Conservation (phyloP, 495 filamentous ascomycete genomes). For the Bathelium albidoporum region DNA sequence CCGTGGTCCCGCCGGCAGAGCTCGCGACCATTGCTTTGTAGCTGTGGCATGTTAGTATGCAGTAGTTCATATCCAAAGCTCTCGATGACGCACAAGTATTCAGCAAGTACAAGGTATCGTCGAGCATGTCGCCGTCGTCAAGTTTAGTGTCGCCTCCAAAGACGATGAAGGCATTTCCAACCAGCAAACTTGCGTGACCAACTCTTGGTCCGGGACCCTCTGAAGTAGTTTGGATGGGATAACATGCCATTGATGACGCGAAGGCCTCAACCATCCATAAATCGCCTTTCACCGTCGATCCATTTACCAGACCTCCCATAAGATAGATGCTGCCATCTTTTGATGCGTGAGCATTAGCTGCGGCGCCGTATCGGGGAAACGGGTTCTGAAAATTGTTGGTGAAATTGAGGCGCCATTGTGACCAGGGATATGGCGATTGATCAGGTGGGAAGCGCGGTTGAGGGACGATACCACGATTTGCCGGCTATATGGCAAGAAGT, state of each 20-base stretch:
- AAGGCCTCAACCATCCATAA: constrained; percentile 95
- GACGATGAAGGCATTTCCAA: constrained; percentile 98
- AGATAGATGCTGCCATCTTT: constrained; percentile 97
- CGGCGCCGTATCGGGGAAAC: constrained; percentile 94
- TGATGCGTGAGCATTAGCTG: constrained; percentile 81
- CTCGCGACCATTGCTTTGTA: constrained; percentile 94
- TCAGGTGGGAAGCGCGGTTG: constrained; percentile 28
- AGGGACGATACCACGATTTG: background rate
- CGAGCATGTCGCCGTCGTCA: constrained; percentile 79
- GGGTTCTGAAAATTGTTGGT: constrained; percentile 72
- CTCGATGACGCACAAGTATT: constrained; percentile 75
- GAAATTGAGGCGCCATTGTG: constrained; percentile 77
- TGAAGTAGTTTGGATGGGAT: constrained; percentile 79
- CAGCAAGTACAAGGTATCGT: constrained; percentile 90
- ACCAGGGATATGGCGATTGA: constrained; percentile 85
- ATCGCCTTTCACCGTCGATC: constrained; percentile 90
- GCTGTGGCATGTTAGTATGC: constrained; percentile 41
- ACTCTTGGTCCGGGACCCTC: constrained; percentile 94
- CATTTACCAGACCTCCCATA: constrained; percentile 94
- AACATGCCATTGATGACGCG: constrained; percentile 71
- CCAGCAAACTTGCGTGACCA: constrained; percentile 85
- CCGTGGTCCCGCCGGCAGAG: constrained; percentile 68
- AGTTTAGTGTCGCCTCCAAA: constrained; percentile 98
- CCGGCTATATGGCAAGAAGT: constrained; percentile 10
- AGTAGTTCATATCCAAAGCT: constrained; percentile 4